Base-by-base conservation (phyloP, 352 stramenopile species). In the Pythium rishiriense region DNA sequence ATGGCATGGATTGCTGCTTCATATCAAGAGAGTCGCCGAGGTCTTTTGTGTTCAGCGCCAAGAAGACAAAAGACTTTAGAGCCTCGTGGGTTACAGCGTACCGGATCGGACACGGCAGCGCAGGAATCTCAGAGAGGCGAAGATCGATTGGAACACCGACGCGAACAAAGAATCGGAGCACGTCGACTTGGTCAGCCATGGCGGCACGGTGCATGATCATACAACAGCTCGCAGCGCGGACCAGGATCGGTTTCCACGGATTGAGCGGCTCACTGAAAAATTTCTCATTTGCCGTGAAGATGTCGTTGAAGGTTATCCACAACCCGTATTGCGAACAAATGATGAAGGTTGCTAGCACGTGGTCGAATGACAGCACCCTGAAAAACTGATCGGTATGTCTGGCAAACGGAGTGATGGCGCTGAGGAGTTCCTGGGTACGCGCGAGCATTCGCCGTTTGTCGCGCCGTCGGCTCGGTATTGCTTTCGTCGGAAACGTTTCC, bases 121-220 rank as follows among this genome's bases (percentile, higher is more conserved):
- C 39, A 21, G 61, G 65, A 0, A 77, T 43, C 55, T 80, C 62
- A 12, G 61, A 64, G 10, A 87, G 48, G 0, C 53, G 64, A 21
- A 87, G 60, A 51, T 83, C 68, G 19, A 67, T 45, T 29, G 73
- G 54, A 31, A 87, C 72, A 28, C 81, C 81, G 0, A 87, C 58
- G 2, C 60, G 60, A 39, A 90, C 62, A 37, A 88, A 66, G 46
- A 88, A 88, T 33, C 58, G 51, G 17, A 87, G 49, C 19, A 88
- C 15, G 9, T 65, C 39, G 11, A 66, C 68, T 61, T 81, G 70
- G 41, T 88, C 81, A 21, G 76, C 39, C 50, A 75, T 68, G 17
- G 78, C 81, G 3, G 78, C 78, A n/a, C 81, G 68, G 33, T 88
- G 75, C 2, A 90, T 33, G 4, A 84, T 49, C 19, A 83, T 72